Base-by-base conservation (phyloP, 2,329 filamentous ascomycete species). In the Colletotrichum falcatum region DNA sequence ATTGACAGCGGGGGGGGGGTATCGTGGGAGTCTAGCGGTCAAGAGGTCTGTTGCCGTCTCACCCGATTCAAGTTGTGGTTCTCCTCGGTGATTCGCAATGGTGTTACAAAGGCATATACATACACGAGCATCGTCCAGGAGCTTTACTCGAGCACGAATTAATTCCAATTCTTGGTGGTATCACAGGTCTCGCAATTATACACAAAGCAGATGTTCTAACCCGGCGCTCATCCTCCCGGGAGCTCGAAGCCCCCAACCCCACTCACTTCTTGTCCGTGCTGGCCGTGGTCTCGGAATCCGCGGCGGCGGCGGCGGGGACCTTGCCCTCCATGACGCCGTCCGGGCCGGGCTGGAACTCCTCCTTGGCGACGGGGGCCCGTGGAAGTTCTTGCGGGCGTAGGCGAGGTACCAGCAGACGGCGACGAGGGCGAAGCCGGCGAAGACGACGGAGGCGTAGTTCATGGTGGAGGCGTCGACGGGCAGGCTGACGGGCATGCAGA, bases 401-500 rank as follows among this genome's bases (percentile, higher is more conserved):
- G 83, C 83, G 73, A 91, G 84, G 78, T 92, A 92, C 90, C 90
- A 92, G 4, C 82, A 73, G 14, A 90, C 78, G 61, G 88, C 90
- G 70, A 91, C 87, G 18, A 79, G 73, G 0, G 85, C 90, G 69
- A 92, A 91, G 0, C 86, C 89, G 4, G 87, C 85, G 79, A 92
- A 91, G 7, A 91, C 90, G 9, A 89, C 89, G 23, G 86, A 88
- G 2, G 90, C 89, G 76, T 91, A 92, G 78, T 92, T 92, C 89
- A 92, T 92, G 23, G 80, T 83, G 16, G 78, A 79, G 5, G 89
- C 78, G 14, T 83, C 82, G 3, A 91, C 88, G 0, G 89, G 87
- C 12, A 91, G 78, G 3, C 86, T 85, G 7, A 88, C 86, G 2
- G 90, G 92, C 91, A 95, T 93, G 78, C 91, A 94, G 82, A 94